Percentiles rank a stretch among this genome's conserved stretches.
Evolutionary conservation across 495 filamentous ascomycete genomes (phyloP).

Genomic region (Penicillium atrosanguineum): DNA sequence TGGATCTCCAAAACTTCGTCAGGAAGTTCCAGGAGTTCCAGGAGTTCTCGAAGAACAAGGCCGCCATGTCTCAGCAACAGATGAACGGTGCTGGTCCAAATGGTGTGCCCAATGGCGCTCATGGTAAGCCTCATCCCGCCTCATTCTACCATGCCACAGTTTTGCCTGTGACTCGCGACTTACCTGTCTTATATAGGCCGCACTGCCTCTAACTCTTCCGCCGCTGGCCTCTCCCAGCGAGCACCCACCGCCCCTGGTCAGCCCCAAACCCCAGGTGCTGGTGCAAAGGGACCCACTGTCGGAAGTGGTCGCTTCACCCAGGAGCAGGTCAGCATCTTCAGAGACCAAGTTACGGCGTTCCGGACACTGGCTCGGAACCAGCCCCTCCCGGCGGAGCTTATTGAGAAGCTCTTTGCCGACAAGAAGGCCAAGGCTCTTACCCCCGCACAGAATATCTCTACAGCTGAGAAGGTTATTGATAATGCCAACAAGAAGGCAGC

Average conservation of each 20-base stretch:
- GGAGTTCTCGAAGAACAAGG: constrained; percentile 6
- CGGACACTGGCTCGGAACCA: constrained; percentile 77
- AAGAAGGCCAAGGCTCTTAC: constrained; percentile 63
- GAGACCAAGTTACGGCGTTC: constrained; percentile 80
- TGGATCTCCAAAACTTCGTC: not conserved
- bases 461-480: constrained; percentile 53
- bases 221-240: constrained; percentile 32
- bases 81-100: constrained; percentile 41
- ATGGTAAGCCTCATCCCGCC: constrained; percentile 38
- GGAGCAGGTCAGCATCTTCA: constrained; percentile 67
- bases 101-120: constrained; percentile 45
- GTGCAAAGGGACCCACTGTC: constrained; percentile 34
- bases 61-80: constrained; percentile 28
- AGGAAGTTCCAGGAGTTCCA: not conserved
- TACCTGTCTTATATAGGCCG: constrained; percentile 23
- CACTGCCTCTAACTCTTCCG: constrained; percentile 46
- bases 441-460: constrained; percentile 53
- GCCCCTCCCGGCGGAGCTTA: constrained; percentile 68
- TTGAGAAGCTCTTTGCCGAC: constrained; percentile 71
- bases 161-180: not conserved
- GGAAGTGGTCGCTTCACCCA: constrained; percentile 58
- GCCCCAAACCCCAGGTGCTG: constrained; percentile 24
- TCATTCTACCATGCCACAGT: not conserved
- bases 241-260: constrained; percentile 25
- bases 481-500: constrained; percentile 38